Percentiles rank a stretch among this genome's conserved stretches.
Conservation (phyloP, 495 filamentous ascomycete genomes). For the Talaromyces borbonicus region DNA sequence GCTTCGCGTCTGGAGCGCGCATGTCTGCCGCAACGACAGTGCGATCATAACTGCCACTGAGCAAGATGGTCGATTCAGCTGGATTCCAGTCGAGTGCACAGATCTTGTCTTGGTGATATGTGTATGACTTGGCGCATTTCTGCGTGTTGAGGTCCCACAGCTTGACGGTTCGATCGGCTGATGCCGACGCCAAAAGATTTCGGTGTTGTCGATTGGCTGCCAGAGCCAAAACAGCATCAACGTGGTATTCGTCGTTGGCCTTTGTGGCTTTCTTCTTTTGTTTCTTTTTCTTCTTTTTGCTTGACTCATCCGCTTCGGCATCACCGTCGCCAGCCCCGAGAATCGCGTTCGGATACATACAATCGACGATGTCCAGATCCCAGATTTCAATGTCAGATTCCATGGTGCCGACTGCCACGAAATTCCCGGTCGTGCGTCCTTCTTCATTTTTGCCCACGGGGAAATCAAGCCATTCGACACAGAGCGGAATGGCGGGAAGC, state of each 20-base stretch:
- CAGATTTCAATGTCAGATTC: slow-evolving; percentile 98
- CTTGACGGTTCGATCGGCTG: slow-evolving; percentile 93
- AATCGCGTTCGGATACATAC: slow-evolving; percentile 96
- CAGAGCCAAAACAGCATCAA: slow-evolving; percentile 84
- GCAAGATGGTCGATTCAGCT: slow-evolving; percentile 71
- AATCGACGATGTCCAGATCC: slow-evolving; percentile 91
- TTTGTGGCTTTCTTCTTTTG: slow-evolving; percentile 79
- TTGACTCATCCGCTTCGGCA: slow-evolving; percentile 16
- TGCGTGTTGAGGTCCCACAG: slow-evolving; percentile 91
- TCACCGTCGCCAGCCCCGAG: slow-evolving; percentile 71
- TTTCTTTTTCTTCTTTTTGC: slow-evolving; percentile 64
- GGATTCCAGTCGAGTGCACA: slow-evolving; percentile 93
- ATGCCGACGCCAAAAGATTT: slow-evolving; percentile 91
- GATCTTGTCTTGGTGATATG: slow-evolving; percentile 85
- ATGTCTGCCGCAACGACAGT: slow-evolving; percentile 88
- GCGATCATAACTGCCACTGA: slow-evolving; percentile 90
- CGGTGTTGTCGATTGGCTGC: slow-evolving; percentile 86
- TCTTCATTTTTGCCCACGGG: slow-evolving; percentile 61
- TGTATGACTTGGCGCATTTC: slow-evolving; percentile 90
- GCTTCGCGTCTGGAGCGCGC: slow-evolving; percentile 72
- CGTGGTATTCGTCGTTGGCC: slow-evolving; percentile 84
- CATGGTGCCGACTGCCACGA: slow-evolving; percentile 91
- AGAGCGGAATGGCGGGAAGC: slow-evolving; percentile 92
- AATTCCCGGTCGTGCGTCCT: slow-evolving; percentile 58
- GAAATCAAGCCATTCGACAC: slow-evolving; percentile 88